Conservation (phyloP, 208 protist species). For the Trichomonas vaginalis region DNA sequence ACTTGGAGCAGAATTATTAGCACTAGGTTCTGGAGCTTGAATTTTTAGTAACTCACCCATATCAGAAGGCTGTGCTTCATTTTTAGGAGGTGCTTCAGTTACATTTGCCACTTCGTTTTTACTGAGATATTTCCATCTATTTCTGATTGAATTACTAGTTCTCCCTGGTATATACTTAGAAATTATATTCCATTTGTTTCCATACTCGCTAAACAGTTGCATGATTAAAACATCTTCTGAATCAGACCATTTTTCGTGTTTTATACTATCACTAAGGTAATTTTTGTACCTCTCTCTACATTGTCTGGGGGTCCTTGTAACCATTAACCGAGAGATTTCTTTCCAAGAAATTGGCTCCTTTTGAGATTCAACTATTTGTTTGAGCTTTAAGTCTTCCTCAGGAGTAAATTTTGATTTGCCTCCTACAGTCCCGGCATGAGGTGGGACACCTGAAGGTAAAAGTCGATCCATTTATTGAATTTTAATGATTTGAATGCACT, state of each 20-base stretch:
- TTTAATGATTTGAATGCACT: too few species aligned
- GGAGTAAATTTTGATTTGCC: background rate
- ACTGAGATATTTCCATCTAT: background rate
- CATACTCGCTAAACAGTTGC: background rate
- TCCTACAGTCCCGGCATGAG: background rate
- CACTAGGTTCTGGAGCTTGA: background rate
- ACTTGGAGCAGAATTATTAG: too few species aligned
- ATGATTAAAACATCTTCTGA: background rate
- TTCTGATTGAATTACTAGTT: background rate
- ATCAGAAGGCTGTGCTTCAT: background rate
- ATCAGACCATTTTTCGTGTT: background rate
- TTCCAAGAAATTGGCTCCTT: background rate
- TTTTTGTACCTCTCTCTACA: background rate
- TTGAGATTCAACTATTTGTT: background rate
- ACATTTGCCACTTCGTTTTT: background rate
- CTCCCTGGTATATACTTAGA: background rate
- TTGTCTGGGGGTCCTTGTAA: background rate
- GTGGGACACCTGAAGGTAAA: background rate
- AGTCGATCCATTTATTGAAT: background rate
- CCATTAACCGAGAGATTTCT: background rate
- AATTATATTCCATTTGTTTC: background rate
- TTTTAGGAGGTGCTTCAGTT: background rate
- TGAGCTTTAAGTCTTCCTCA: background rate
- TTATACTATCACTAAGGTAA: background rate
- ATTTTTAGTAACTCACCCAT: background rate